Evolutionary conservation across 1,284 basidiomycete genomes (phyloP).

Genomic region (Naganishia sp.): DNA sequence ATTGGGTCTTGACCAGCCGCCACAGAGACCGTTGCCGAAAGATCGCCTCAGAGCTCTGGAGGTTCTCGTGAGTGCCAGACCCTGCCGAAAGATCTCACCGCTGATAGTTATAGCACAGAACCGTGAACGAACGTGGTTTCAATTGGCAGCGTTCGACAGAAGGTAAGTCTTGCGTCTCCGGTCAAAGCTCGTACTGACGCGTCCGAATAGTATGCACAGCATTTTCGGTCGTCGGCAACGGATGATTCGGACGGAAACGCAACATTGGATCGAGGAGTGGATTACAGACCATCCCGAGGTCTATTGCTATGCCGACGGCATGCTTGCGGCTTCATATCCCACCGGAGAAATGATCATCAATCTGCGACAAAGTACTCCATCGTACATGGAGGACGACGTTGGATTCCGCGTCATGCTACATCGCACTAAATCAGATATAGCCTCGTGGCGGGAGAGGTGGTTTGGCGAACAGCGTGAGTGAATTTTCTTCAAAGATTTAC

Average conservation of each 20-base stretch:
- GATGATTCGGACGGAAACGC: conserved; percentile 40
- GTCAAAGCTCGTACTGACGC: neutral
- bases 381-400: conserved; percentile 39
- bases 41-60: conserved; percentile 36
- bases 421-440: conserved; percentile 40
- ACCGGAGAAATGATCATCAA: conserved; percentile 40
- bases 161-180: conserved; percentile 20
- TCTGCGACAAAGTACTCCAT: conserved; percentile 38
- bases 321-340: conserved; percentile 41
- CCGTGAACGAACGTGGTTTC: conserved; percentile 36
- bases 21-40: conserved; percentile 41
- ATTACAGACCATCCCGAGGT: conserved; percentile 42
- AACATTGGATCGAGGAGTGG: conserved; percentile 40
- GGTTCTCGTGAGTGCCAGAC: conserved; percentile 27
- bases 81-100: neutral
- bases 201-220: conserved; percentile 31
- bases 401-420: conserved; percentile 39
- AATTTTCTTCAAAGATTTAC: neutral
- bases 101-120: conserved; percentile 18
- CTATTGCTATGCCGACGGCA: conserved; percentile 40
- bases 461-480: conserved; percentile 39
- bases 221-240: conserved; percentile 38
- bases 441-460: conserved; percentile 41
- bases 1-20: conserved; percentile 45
- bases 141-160: conserved; percentile 35